These are phyloP conservation scores for Psilocybe azurescens DNA, from an alignment of 768 basidiomycete genomes.

Conservation along the genomic window DNA sequence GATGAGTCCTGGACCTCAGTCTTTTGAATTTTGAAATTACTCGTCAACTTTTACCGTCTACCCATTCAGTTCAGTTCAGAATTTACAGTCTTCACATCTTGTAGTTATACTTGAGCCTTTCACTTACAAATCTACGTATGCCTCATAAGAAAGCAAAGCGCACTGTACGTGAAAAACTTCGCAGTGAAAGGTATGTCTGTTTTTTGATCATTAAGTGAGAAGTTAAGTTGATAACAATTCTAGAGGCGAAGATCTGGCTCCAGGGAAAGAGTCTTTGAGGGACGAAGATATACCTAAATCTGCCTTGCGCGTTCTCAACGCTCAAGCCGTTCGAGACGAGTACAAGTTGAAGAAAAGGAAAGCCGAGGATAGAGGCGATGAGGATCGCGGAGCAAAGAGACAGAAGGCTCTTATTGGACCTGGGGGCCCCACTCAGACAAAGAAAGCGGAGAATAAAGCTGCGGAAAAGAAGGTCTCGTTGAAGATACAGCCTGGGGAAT, in stretches of 20 bases:
- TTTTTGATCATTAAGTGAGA: background rate
- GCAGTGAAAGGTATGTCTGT: constrained; percentile 46
- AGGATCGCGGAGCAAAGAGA: constrained; percentile 32
- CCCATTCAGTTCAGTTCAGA: too few species aligned
- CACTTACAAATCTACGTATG: constrained; percentile 39
- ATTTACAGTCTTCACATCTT: too few species aligned
- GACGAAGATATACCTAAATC: constrained; percentile 76
- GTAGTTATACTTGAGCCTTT: too few species aligned
- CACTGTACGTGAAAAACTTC: constrained; percentile 48
- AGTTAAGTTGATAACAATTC: background rate
- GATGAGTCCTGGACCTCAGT: too few species aligned
- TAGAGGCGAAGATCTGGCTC: constrained; percentile 59
- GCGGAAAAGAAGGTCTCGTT: constrained; percentile 31
- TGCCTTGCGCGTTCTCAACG: constrained; percentile 66
- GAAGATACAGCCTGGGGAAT: constrained; percentile 69
- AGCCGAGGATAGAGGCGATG: constrained; percentile 30
- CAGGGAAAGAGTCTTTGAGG: constrained; percentile 43
- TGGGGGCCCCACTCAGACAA: background rate
- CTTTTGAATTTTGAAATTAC: too few species aligned
- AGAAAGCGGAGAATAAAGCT: constrained; percentile 27
- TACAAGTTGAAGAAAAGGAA: constrained; percentile 56
- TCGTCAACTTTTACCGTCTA: too few species aligned
- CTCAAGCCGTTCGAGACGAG: constrained; percentile 59
- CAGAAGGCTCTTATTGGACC: constrained; percentile 32
- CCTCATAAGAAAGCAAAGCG: constrained; percentile 71